These are phyloP conservation scores for Rhodotorula paludigena DNA, from an alignment of 768 basidiomycete genomes.

Conservation along the genomic window DNA sequence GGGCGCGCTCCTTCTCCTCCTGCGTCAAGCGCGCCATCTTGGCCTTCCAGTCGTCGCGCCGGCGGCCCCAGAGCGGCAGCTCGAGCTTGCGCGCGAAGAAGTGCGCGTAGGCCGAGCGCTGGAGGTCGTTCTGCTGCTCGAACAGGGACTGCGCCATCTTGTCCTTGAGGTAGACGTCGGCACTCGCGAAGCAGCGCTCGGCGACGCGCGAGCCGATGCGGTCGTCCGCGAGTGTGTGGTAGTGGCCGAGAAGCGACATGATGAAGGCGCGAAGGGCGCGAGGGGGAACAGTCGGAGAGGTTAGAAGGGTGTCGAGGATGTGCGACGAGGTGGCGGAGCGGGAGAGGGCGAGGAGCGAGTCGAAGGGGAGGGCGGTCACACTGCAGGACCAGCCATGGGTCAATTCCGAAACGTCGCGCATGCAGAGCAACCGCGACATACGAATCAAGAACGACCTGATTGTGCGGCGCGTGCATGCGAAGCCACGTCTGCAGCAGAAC, in stretches of 20 bases:
- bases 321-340: conserved; percentile 67
- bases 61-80: conserved; percentile 67
- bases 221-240: conserved; percentile 76
- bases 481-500: conserved; percentile 78
- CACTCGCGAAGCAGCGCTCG: conserved; percentile 82
- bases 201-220: conserved; percentile 83
- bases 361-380: conserved; percentile 56
- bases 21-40: conserved; percentile 51
- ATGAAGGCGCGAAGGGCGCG: conserved; percentile 69
- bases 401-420: too few species aligned
- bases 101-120: conserved; percentile 75
- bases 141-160: conserved; percentile 74
- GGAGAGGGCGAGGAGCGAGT: conserved; percentile 59
- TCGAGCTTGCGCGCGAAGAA: conserved; percentile 77
- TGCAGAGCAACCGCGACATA: conserved; percentile 44
- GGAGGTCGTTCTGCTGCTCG: conserved; percentile 64
- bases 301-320: conserved; percentile 68
- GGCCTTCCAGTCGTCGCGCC: conserved; percentile 78
- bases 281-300: conserved; percentile 53
- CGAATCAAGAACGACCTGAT: conserved; percentile 67
- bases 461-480: conserved; percentile 62
- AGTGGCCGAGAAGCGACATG: conserved; percentile 69
- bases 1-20: conserved; percentile 22
- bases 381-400: conserved; percentile 48
- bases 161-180: conserved; percentile 94